Evolutionary conservation across 1,284 basidiomycete genomes (phyloP).

Genomic region (Entoloma clypeatum): DNA sequence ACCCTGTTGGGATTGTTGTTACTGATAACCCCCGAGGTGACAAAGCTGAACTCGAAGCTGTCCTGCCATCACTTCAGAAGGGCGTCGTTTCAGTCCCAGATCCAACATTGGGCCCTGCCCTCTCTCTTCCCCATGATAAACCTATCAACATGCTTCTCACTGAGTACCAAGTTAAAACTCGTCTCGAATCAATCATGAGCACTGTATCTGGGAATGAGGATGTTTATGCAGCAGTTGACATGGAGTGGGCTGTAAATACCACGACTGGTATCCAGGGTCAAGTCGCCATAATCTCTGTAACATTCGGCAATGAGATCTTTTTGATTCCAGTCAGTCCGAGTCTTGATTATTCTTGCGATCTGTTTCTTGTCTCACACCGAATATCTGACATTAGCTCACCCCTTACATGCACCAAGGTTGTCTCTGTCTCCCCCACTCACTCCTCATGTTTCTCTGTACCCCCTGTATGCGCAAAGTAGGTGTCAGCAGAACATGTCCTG

Average conservation of each 20-base stretch:
- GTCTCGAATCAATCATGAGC: slow-evolving; percentile 2
- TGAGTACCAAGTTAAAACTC: slow-evolving; percentile 2
- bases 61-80: slow-evolving; percentile 5
- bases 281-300: slow-evolving; percentile 7
- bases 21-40: slow-evolving; percentile 5
- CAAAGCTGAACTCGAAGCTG: slow-evolving; percentile 5
- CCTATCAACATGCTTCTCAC: background rate
- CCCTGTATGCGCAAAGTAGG: slow-evolving; percentile 7
- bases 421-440: background rate
- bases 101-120: background rate
- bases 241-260: slow-evolving; percentile 9
- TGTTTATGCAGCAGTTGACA: slow-evolving; percentile 6
- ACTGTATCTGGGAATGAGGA: background rate
- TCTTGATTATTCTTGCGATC: too few relatives aligned
- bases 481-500: slow-evolving; percentile 1
- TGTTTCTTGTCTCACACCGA: too few relatives aligned
- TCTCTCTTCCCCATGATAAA: slow-evolving; percentile 1
- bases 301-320: slow-evolving; percentile 1
- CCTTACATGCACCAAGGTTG: too few relatives aligned
- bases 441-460: slow-evolving; percentile 4
- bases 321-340: slow-evolving; percentile 2
- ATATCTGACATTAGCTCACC: too few relatives aligned
- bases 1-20: background rate
- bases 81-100: slow-evolving; percentile 1
- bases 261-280: slow-evolving; percentile 6